These are phyloP conservation scores for Didymella glomerata DNA, from an alignment of 2,329 filamentous ascomycete species.

Conservation along the genomic window DNA sequence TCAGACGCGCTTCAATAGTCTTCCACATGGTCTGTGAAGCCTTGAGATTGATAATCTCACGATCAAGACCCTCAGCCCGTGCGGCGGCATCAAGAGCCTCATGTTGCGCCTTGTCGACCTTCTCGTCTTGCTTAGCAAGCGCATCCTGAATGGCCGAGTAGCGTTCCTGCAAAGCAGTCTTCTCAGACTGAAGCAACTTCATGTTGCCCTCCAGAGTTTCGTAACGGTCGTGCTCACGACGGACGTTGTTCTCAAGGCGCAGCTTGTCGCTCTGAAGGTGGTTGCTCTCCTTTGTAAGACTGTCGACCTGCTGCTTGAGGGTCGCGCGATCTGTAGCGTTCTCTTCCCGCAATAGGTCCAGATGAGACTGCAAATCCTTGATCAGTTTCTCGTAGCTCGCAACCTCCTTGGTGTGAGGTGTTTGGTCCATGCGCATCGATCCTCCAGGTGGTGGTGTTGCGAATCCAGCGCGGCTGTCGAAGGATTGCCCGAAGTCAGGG, in stretches of 20 bases:
- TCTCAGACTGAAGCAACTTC: constrained; percentile 82
- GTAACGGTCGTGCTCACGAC: constrained; percentile 81
- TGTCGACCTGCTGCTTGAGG: constrained; percentile 84
- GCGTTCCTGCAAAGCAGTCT: constrained; percentile 84
- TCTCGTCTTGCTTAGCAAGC: constrained; percentile 87
- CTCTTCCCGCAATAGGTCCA: constrained; percentile 89
- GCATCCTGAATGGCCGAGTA: constrained; percentile 79
- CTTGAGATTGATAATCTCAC: constrained; percentile 90
- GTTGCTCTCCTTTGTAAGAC: constrained; percentile 81
- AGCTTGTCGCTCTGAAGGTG: constrained; percentile 83
- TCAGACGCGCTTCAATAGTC: constrained; percentile 86
- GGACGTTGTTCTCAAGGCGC: constrained; percentile 80
- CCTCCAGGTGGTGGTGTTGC: constrained; percentile 58
- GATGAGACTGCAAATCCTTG: constrained; percentile 87
- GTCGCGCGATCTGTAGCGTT: constrained; percentile 81
- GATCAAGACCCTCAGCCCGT: constrained; percentile 83
- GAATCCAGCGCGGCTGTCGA: constrained; percentile 24
- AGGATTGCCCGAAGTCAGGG: constrained; percentile 36
- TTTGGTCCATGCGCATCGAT: constrained; percentile 46
- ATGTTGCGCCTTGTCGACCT: constrained; percentile 89
- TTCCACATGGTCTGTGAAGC: constrained; percentile 96
- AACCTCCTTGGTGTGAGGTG: constrained; percentile 64
- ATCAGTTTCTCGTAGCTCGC: constrained; percentile 79
- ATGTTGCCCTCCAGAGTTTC: constrained; percentile 92
- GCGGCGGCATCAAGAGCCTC: constrained; percentile 88